Base-by-base conservation (phyloP, 306 rosid genomes). In the Ammopiptanthus mongolicus region DNA sequence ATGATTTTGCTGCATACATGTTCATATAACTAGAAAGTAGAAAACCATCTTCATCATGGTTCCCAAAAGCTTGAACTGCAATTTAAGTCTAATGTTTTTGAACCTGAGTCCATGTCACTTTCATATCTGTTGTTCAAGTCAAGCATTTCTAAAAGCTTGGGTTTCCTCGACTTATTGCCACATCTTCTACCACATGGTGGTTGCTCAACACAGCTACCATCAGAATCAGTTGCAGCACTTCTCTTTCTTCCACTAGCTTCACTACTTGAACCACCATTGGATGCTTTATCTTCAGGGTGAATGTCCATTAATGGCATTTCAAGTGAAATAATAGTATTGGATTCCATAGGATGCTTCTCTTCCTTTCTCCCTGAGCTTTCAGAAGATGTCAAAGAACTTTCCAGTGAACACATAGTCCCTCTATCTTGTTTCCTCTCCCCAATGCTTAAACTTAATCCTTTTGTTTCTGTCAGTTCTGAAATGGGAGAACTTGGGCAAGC, bases 381-480 rank as follows among this genome's bases (percentile, higher is more conserved):
- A 14, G 87, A 88, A 53, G 97, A 96, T 37, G 98, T 92, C 44
- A 96, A 84, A 59, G 98, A 92, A 82, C 97, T 92, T 65, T 96
- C 99, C 70, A 85, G 65, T 59, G 99, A 92, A 44, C 87, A 87
- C 71, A 89, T 84, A 2, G 92, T 77, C 25, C 86, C 86, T 86
- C 87, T 90, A 48, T 79, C 64, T 77, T 82, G 83, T 77, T 82
- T 89, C 77, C 84, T 79, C 12, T 87, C 81, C 0, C 64, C 77
- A 55, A 33, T 63, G 53, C 77, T 84, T 11, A 83, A 65, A 39
- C 80, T 81, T 8, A 81, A 62, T 11, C 62, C 85, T 82, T 81
- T 78, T 34, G 87, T 75, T 44, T 88, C 97, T n/a, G 97, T 95
- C 9, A 95, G 58, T 68, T 85, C 97, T 19, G 98, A 92, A 22